A percentile compares a stretch with the other conserved stretches of the same genome.
Conservation (phyloP, 2,329 filamentous ascomycete species). For the Cercospora berteroae region DNA sequence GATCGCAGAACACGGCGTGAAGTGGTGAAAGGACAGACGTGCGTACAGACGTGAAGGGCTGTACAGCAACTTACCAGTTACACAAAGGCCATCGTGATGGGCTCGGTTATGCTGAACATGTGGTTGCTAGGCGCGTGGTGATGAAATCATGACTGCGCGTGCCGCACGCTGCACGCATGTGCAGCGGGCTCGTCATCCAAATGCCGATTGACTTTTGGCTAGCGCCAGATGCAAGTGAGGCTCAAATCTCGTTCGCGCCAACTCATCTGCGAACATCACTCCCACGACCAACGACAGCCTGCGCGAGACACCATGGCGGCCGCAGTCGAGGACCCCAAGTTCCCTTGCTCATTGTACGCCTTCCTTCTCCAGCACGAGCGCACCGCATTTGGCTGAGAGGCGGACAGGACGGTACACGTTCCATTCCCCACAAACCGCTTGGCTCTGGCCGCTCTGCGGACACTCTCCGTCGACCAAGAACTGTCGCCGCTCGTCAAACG, state of each 20-base stretch:
- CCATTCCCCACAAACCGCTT: constrained; percentile 80
- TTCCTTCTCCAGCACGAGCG: neutral
- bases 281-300: neutral
- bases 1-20: neutral
- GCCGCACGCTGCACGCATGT: neutral
- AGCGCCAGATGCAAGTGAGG: constrained; percentile 1
- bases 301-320: constrained; percentile 1
- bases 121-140: neutral
- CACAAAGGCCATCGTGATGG: neutral
- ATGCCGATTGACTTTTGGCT: constrained; percentile 2
- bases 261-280: neutral
- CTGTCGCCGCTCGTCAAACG: constrained; percentile 80
- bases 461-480: constrained; percentile 82
- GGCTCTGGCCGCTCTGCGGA: constrained; percentile 69
- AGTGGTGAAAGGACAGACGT: neutral
- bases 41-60: neutral
- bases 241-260: neutral
- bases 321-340: constrained; percentile 15
- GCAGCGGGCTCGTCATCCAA: constrained; percentile 1
- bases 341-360: constrained; percentile 32
- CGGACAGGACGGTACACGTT: constrained; percentile 64
- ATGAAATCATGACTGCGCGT: constrained; percentile 7
- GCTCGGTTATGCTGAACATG: neutral
- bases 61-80: neutral
- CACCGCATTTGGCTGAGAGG: constrained; percentile 8